Conservation (phyloP, 78 protist genomes). For the Polysphondylium violaceum region DNA sequence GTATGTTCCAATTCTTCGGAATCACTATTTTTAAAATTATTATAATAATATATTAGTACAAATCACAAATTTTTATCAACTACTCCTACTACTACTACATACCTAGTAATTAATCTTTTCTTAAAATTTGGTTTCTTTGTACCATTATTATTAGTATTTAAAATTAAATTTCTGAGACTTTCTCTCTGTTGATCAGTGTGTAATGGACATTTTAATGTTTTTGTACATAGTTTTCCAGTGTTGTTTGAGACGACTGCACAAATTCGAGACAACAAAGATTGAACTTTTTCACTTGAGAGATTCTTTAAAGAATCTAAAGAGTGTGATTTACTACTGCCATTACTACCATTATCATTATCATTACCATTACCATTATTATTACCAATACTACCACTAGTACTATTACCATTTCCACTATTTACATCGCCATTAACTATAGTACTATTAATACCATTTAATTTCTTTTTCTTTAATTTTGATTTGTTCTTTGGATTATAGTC, state of each 20-base stretch:
- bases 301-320: slow-evolving; percentile 34
- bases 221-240: slow-evolving; percentile 71
- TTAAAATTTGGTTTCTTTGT: slow-evolving; percentile 3
- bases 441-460: neutral
- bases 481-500: slow-evolving; percentile 58
- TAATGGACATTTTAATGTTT: slow-evolving; percentile 77
- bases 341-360: neutral
- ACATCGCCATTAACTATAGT: too few relatives aligned
- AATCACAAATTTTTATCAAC: neutral
- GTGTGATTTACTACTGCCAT: neutral
- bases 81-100: neutral
- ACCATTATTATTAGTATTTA: neutral
- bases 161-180: slow-evolving; percentile 11
- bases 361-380: neutral
- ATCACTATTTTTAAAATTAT: neutral
- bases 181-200: slow-evolving; percentile 75
- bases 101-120: slow-evolving; percentile 6
- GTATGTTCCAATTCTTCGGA: neutral
- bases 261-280: slow-evolving; percentile 6
- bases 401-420: too few relatives aligned
- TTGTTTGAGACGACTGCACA: slow-evolving; percentile 76
- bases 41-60: neutral
- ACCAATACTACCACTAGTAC: too few relatives aligned
- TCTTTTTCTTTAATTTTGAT: slow-evolving; percentile 16
- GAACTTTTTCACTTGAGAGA: slow-evolving; percentile 36